Conservation (phyloP, 495 filamentous ascomycete genomes). For the Oidiodendron maius region DNA sequence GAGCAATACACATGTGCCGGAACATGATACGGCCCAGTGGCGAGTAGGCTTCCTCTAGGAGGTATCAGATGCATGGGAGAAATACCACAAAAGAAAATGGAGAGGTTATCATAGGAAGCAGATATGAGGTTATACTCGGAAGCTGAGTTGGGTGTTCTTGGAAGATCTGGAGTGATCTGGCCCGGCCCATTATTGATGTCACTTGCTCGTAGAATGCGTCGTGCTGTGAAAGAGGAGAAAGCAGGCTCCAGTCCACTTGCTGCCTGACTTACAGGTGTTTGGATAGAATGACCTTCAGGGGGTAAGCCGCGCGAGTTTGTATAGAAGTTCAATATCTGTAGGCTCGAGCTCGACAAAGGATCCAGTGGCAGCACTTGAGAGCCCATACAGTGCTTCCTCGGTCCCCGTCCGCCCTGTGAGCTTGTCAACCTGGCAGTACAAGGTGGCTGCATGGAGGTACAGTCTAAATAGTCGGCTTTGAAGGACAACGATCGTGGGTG, state of each 20-base stretch:
- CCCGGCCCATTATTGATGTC: constrained; percentile 34
- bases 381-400: constrained; percentile 48
- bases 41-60: no score
- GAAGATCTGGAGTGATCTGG: constrained; percentile 7
- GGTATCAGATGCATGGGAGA: no score
- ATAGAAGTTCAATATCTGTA: constrained; percentile 34
- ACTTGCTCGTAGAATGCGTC: constrained; percentile 36
- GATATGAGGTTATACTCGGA: no score
- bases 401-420: constrained; percentile 55
- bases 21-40: no score
- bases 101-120: no score
- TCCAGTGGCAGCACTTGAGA: constrained; percentile 40
- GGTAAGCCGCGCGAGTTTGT: constrained; percentile 42
- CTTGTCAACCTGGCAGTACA: constrained; percentile 50
- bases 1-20: no score
- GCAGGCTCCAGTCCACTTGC: constrained; percentile 30
- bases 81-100: no score
- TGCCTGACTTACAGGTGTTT: constrained; percentile 37
- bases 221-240: constrained; percentile 47
- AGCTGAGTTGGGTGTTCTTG: constrained; percentile 1
- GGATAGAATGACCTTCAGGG: constrained; percentile 48
- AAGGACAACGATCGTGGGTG: constrained; percentile 3
- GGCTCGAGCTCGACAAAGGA: constrained; percentile 41
- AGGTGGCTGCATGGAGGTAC: constrained; percentile 59
- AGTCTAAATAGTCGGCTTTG: constrained; percentile 48